These are phyloP conservation scores for Apiotrichum brassicae DNA, from an alignment of 1,284 basidiomycete species.

Conservation along the genomic window DNA sequence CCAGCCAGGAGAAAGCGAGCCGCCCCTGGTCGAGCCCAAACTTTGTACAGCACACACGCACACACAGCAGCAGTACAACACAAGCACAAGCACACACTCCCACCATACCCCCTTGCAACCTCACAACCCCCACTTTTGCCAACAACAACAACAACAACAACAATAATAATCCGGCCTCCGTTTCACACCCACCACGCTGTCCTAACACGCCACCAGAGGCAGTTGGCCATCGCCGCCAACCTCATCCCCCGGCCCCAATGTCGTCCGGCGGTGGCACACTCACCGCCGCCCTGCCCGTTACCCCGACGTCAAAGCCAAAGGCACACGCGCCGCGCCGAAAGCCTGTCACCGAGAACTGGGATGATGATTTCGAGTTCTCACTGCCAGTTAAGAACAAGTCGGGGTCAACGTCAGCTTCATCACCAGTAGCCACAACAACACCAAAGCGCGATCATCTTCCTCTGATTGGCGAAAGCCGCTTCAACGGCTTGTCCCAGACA, in stretches of 20 bases:
- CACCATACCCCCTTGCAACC: too few species aligned
- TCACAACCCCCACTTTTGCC: too few species aligned
- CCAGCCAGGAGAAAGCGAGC: too few species aligned
- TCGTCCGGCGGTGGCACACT: slow-evolving; percentile 4
- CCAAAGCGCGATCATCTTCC: background rate
- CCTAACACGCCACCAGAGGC: too few species aligned
- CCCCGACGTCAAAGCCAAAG: background rate
- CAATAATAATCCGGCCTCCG: too few species aligned
- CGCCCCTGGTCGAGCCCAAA: too few species aligned
- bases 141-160: too few species aligned
- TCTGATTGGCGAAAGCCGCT: slow-evolving; percentile 3
- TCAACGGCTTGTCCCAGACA: background rate
- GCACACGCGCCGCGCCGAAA: background rate
- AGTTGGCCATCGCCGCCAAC: too few species aligned
- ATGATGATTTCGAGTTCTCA: slow-evolving; percentile 45
- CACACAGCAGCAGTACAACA: too few species aligned
- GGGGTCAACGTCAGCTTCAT: background rate
- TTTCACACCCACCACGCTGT: too few species aligned
- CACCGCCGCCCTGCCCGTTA: background rate
- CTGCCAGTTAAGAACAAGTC: slow-evolving; percentile 7
- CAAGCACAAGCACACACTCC: too few species aligned
- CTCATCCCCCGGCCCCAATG: slow-evolving; percentile 1
- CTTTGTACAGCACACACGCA: too few species aligned
- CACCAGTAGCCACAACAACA: slow-evolving; percentile 1
- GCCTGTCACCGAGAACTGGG: slow-evolving; percentile 40